Evolutionary conservation across 1,284 basidiomycete genomes (phyloP).

Genomic region (Mycena sp.): DNA sequence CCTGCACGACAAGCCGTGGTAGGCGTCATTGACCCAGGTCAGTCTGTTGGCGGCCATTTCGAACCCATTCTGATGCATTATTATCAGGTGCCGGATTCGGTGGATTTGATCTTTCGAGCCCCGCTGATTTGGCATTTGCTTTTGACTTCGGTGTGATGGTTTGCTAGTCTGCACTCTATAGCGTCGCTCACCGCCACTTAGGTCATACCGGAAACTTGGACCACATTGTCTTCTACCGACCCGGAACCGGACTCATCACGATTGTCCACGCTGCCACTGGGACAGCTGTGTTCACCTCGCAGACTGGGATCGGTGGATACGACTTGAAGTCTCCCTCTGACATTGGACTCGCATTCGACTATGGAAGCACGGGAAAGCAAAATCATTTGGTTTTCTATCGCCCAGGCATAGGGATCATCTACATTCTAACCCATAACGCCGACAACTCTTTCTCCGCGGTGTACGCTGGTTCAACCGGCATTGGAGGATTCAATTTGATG

Average conservation of each 20-base stretch:
- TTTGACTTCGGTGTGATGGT: not conserved
- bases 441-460: constrained; percentile 1
- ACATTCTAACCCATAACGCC: not conserved
- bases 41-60: not conserved
- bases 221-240: constrained; percentile 1
- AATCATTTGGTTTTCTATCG: not conserved
- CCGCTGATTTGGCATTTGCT: not conserved
- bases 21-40: not conserved
- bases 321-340: constrained; percentile 1
- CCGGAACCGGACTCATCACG: constrained; percentile 2
- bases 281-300: not conserved
- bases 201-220: constrained; percentile 1
- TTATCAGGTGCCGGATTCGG: not conserved
- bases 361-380: not conserved
- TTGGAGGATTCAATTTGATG: not conserved
- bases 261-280: not conserved
- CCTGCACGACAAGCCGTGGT: not conserved
- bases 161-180: not conserved
- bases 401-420: not conserved
- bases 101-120: constrained; percentile 2
- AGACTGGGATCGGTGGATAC: not conserved
- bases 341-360: constrained; percentile 1
- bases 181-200: not conserved
- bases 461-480: not conserved
- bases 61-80: constrained; percentile 1